Evolutionary conservation across 2,329 filamentous ascomycete genomes (phyloP), one percentile per base, ranked within the genome.

Genomic region (Neopestalotiopsis sp.): DNA sequence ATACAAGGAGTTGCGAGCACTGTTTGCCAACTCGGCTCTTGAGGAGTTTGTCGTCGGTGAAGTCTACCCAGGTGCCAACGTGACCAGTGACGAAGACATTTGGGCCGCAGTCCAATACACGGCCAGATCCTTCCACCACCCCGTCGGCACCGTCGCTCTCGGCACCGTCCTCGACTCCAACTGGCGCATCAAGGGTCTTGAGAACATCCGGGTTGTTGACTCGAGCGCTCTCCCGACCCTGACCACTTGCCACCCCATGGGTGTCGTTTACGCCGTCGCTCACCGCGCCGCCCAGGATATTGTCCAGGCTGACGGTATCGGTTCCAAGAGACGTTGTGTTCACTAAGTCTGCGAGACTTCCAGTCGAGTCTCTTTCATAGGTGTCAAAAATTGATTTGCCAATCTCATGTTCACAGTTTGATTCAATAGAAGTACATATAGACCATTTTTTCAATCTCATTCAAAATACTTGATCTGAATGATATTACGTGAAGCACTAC

Each of bases 121-220:
- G 12, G 65, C 73, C 13, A 58, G 53, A 14, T 68, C 65, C 13
- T 75, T 68, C 32, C 74, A 73, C 38, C 74, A 75, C 30, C 71
- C 72, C 2, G 68, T 71, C 12, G 74, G 73, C 34, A 71, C 72
- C 3, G 70, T 68, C 9, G 67, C 73, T 1, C 69, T 74, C 10
- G 72, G 72, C 0, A 68, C 34, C 13, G 72, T 72, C 17, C 65
- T 74, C 28, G 71, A 73, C 58, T 10, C 40, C 3, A 59, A 69
- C 40, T 72, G 71, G 40, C 45, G 70, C 17, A 70, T 74, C n/a
- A 71, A 73, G 49, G 73, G 72, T 1, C 34, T 69, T 1, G 62
- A 70, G 24, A 70, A 70, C 30, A 53, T 75, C 14, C 67, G 73
- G n/a, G 71, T 75, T 4, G 68, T 75, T 10, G 73, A 72, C 34